Conservation (phyloP, 345 rosid genomes). For the Hirschfeldia incana region DNA sequence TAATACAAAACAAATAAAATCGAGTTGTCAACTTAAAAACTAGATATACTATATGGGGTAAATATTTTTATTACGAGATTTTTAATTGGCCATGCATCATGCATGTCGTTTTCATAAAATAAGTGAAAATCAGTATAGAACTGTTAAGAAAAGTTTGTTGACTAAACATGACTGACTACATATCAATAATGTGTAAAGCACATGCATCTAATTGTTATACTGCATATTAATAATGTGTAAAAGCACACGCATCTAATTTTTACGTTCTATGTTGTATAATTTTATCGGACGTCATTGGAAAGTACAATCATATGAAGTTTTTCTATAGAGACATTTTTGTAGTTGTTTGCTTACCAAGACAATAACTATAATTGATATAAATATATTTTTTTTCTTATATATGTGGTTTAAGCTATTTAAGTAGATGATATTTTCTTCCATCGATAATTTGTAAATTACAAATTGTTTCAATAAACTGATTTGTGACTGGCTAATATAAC, state of each 20-base stretch:
- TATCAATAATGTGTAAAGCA: not conserved
- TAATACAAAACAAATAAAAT: not conserved
- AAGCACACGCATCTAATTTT: slow-evolving; percentile 5
- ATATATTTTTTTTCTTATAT: not conserved
- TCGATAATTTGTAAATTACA: not conserved
- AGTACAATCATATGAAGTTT: not conserved
- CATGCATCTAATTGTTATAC: not conserved
- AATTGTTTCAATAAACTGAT: not conserved
- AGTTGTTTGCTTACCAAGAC: not conserved
- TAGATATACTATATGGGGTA: not conserved
- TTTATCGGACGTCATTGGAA: not conserved
- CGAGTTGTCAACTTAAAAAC: not conserved
- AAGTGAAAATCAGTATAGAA: not conserved
- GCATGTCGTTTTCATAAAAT: not conserved
- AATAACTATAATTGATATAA: not conserved
- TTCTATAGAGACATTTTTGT: slow-evolving; percentile 14
- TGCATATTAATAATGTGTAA: not conserved
- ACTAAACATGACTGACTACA: not conserved
- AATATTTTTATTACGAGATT: not conserved
- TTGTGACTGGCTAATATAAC: slow-evolving; percentile 13
- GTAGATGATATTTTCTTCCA: slow-evolving; percentile 1
- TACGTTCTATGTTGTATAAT: not conserved
- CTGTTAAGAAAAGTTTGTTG: not conserved
- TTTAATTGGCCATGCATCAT: not conserved
- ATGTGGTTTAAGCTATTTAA: not conserved